These are phyloP conservation scores for Ustilago crameri DNA, from an alignment of 1,284 basidiomycete genomes.

Conservation along the genomic window DNA sequence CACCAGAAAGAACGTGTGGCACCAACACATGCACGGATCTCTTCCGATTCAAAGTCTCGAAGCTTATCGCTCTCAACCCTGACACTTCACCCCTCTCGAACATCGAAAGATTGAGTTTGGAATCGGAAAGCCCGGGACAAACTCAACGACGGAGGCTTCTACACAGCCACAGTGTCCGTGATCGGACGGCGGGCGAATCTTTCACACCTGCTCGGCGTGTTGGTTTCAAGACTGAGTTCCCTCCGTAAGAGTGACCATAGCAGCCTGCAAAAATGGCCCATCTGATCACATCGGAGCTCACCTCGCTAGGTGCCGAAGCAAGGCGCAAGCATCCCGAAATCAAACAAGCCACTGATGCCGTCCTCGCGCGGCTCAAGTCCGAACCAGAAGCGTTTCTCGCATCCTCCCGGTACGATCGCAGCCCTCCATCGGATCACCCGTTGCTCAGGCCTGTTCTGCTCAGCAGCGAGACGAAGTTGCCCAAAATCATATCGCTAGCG, in stretches of 20 bases:
- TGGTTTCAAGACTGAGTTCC: too few relatives aligned
- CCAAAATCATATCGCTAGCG: constrained; percentile 91
- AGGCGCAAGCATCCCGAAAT: constrained; percentile 66
- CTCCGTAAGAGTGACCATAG: too few relatives aligned
- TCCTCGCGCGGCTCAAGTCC: constrained; percentile 48
- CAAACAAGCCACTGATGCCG: constrained; percentile 54
- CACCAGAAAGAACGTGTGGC: constrained; percentile 11
- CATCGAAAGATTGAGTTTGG: too few relatives aligned
- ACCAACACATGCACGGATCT: constrained; percentile 10
- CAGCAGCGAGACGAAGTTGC: constrained; percentile 90
- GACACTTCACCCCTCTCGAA: not conserved
- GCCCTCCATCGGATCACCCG: constrained; percentile 71
- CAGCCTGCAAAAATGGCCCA: constrained; percentile 49
- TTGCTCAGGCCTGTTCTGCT: constrained; percentile 90
- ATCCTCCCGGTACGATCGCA: constrained; percentile 16
- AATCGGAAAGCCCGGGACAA: too few relatives aligned
- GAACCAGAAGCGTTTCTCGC: constrained; percentile 49
- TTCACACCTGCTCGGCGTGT: too few relatives aligned
- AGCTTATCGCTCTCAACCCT: not conserved
- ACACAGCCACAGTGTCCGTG: too few relatives aligned
- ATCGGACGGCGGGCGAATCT: too few relatives aligned
- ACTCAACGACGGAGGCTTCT: too few relatives aligned
- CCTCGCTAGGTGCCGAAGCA: constrained; percentile 61
- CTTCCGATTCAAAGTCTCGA: not conserved
- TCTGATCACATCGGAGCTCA: constrained; percentile 62